Conservation (phyloP, 2,329 filamentous ascomycete species). For the Didymella keratinophila region DNA sequence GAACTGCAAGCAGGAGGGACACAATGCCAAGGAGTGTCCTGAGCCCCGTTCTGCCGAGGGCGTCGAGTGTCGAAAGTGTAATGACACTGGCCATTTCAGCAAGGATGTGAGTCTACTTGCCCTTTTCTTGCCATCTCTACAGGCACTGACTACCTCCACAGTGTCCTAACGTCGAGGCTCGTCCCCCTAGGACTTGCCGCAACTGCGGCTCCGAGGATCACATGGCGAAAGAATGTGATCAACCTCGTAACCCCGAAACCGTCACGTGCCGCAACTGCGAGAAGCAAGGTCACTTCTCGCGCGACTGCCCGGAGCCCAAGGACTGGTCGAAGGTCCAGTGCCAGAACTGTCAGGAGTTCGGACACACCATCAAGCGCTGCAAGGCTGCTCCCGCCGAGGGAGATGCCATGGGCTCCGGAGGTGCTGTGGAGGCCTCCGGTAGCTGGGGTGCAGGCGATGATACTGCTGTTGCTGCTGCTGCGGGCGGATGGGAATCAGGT, state of each 20-base stretch:
- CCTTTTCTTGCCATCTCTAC: neutral
- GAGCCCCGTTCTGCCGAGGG: slow-evolving; percentile 60
- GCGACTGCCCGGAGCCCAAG: slow-evolving; percentile 66
- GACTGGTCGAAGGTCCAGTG: slow-evolving; percentile 60
- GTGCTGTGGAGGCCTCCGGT: slow-evolving; percentile 25
- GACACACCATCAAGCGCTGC: slow-evolving; percentile 49
- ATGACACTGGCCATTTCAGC: slow-evolving; percentile 57
- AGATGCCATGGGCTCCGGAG: slow-evolving; percentile 25
- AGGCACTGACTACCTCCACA: slow-evolving; percentile 28
- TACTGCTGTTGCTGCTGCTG: slow-evolving; percentile 20
- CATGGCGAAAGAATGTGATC: slow-evolving; percentile 48
- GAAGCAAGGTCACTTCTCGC: slow-evolving; percentile 66
- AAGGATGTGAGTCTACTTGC: slow-evolving; percentile 34
- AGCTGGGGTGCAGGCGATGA: slow-evolving; percentile 19
- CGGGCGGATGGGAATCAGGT: slow-evolving; percentile 28
- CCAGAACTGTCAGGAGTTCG: slow-evolving; percentile 55
- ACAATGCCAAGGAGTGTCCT: slow-evolving; percentile 50
- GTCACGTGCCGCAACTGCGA: slow-evolving; percentile 68
- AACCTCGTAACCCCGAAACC: slow-evolving; percentile 51
- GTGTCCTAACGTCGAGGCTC: slow-evolving; percentile 43
- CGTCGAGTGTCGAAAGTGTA: slow-evolving; percentile 72
- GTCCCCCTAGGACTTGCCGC: slow-evolving; percentile 41
- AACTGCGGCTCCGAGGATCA: slow-evolving; percentile 51
- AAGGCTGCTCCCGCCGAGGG: slow-evolving; percentile 37
- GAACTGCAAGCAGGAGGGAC: slow-evolving; percentile 67